phyloP scores from a whole-genome alignment of 202 grass and related monocot species.

The Carex sylvatica region DNA sequence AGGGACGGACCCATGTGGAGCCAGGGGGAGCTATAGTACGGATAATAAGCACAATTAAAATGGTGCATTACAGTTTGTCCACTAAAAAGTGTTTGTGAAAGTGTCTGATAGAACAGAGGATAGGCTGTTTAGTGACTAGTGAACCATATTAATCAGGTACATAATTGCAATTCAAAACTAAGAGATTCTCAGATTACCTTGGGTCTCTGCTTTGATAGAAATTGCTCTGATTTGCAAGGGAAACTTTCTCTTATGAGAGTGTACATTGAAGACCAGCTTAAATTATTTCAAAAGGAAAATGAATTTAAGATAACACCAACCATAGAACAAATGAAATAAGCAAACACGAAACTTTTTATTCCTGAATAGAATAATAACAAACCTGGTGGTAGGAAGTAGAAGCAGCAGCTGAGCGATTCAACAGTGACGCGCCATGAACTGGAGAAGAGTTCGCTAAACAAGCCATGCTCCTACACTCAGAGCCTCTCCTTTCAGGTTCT shows the following conservation, averaged over 20 bases:
- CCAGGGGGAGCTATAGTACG: no score
- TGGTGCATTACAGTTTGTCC: neutral
- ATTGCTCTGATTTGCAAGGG: slow-evolving; percentile 34
- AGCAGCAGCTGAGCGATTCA: slow-evolving; percentile 24
- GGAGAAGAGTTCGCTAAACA: slow-evolving; percentile 30
- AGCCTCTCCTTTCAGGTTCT: neutral
- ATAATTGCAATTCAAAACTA: neutral
- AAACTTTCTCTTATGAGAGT: slow-evolving; percentile 18
- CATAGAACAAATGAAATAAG: neutral
- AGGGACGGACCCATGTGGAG: no score
- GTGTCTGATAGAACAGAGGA: neutral
- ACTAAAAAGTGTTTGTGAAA: slow-evolving; percentile 8
- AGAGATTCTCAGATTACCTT: slow-evolving; percentile 11
- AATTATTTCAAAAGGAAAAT: neutral
- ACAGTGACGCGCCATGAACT: slow-evolving; percentile 19
- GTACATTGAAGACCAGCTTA: slow-evolving; percentile 13
- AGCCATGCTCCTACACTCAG: slow-evolving; percentile 16
- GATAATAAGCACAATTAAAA: neutral
- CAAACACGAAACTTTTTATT: neutral
- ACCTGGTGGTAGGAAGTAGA: slow-evolving; percentile 31
- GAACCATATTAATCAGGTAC: neutral
- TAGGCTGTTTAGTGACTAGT: neutral
- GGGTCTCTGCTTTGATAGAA: neutral
- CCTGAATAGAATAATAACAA: neutral
- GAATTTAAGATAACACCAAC: neutral